A percentile compares a stretch with the other conserved stretches of the same genome.
These are phyloP conservation scores for Berkeleyomyces rouxiae DNA, from an alignment of 2,329 filamentous ascomycete species.

Conservation along the genomic window DNA sequence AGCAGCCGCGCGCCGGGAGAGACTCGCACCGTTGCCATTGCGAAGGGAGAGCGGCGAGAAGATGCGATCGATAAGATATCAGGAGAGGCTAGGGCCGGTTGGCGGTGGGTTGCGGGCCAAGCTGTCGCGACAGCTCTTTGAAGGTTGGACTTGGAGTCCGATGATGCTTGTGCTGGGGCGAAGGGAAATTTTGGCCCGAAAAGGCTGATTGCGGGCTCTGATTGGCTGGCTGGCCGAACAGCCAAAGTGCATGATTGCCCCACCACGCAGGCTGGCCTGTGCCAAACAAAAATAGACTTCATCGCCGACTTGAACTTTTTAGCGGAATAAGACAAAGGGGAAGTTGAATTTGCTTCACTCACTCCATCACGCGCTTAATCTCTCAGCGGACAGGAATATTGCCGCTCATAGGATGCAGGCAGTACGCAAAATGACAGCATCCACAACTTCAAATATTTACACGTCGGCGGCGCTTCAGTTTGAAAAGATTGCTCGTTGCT, in stretches of 20 bases:
- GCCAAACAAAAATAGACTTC: not conserved
- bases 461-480: conserved; percentile 56
- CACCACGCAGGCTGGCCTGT: not conserved
- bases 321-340: not conserved
- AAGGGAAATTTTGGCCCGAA: conserved; percentile 12
- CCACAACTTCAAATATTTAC: conserved; percentile 25
- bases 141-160: not conserved
- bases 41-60: not conserved
- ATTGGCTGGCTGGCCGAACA: conserved; percentile 7
- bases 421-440: conserved; percentile 10
- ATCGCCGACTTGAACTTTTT: not conserved
- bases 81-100: not conserved
- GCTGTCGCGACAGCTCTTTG: not conserved
- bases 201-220: conserved; percentile 2
- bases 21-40: conserved; percentile 19
- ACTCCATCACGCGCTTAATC: not conserved
- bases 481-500: conserved; percentile 62
- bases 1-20: conserved; percentile 55
- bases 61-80: not conserved
- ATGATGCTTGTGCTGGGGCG: conserved; percentile 5
- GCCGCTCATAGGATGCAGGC: conserved; percentile 4
- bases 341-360: not conserved
- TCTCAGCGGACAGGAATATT: too few relatives aligned
- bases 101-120: not conserved
- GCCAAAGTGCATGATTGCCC: not conserved